phyloP scores from a whole-genome alignment of 441 rosid genomes.

The Populus tomentosa region DNA sequence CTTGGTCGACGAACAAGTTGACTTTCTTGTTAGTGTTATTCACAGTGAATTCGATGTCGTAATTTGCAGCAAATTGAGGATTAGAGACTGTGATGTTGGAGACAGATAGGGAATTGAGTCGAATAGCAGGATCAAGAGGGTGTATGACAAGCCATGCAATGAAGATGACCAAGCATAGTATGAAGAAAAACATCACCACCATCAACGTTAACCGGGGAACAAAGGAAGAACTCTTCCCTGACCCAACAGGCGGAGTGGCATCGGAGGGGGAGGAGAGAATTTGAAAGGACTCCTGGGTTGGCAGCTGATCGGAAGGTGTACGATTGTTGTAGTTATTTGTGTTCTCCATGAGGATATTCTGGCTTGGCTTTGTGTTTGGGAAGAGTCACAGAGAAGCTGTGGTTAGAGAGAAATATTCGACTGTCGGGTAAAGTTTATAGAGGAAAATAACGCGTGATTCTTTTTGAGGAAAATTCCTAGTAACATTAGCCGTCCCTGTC shows the following conservation, averaged over 20 bases:
- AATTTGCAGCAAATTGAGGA: conserved; percentile 3
- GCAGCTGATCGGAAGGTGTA: neutral
- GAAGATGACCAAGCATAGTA: neutral
- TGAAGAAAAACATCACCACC: neutral
- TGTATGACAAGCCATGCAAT: conserved; percentile 12
- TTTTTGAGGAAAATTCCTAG: too few species aligned
- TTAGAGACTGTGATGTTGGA: conserved; percentile 5
- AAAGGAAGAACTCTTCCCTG: neutral
- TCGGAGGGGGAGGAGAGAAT: neutral
- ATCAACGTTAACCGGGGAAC: neutral
- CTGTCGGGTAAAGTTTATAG: too few species aligned
- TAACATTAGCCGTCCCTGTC: too few species aligned
- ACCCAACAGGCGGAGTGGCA: neutral
- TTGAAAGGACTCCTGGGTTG: neutral
- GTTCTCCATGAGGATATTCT: neutral
- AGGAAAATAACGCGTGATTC: neutral
- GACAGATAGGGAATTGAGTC: conserved; percentile 2
- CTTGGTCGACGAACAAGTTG: conserved; percentile 5
- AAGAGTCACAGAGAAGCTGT: neutral
- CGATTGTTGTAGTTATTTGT: neutral
- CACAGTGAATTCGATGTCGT: neutral
- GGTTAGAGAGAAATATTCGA: too few species aligned
- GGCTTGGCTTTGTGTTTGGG: neutral
- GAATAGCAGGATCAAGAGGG: conserved; percentile 8
- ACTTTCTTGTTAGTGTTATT: conserved; percentile 12